A percentile compares a stretch with the other conserved stretches of the same genome.
phyloP scores from a whole-genome alignment of 306 rosid genomes.

The Inga oerstediana region DNA sequence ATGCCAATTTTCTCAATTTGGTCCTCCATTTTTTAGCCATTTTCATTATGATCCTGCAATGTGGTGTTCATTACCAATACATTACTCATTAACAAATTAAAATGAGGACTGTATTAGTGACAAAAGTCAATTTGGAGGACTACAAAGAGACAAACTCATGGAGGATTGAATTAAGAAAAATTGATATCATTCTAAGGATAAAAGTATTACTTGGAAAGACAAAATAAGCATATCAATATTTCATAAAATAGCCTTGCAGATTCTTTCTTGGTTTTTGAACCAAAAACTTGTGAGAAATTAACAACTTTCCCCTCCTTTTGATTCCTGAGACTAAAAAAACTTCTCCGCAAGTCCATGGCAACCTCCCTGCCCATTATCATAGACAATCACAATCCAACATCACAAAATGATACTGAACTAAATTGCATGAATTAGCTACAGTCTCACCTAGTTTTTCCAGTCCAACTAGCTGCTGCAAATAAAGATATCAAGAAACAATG shows the following conservation, averaged over 20 bases:
- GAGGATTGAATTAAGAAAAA: not conserved
- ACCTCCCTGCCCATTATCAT: constrained; percentile 45
- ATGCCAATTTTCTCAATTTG: not conserved
- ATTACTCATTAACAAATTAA: not conserved
- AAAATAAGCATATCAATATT: constrained; percentile 21
- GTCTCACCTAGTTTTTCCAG: constrained; percentile 56
- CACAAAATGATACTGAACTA: not conserved
- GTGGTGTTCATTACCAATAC: not conserved
- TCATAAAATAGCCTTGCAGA: constrained; percentile 62
- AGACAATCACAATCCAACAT: constrained; percentile 5
- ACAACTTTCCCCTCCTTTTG: constrained; percentile 38
- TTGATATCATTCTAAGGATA: not conserved
- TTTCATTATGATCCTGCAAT: not conserved
- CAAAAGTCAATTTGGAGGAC: not conserved
- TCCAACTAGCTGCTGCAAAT: constrained; percentile 51
- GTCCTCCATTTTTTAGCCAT: not conserved
- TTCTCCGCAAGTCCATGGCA: constrained; percentile 43
- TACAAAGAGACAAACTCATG: not conserved
- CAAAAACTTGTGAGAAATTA: constrained; percentile 38
- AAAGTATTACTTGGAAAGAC: not conserved
- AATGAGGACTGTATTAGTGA: not conserved
- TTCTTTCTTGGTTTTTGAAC: constrained; percentile 49
- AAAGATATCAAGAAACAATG: constrained; percentile 18
- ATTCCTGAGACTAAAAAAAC: constrained; percentile 29
- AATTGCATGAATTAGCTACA: not conserved